Base-by-base conservation (phyloP, 202 grass and related monocot genomes). In the Schoenoplectus tabernaemontani region DNA sequence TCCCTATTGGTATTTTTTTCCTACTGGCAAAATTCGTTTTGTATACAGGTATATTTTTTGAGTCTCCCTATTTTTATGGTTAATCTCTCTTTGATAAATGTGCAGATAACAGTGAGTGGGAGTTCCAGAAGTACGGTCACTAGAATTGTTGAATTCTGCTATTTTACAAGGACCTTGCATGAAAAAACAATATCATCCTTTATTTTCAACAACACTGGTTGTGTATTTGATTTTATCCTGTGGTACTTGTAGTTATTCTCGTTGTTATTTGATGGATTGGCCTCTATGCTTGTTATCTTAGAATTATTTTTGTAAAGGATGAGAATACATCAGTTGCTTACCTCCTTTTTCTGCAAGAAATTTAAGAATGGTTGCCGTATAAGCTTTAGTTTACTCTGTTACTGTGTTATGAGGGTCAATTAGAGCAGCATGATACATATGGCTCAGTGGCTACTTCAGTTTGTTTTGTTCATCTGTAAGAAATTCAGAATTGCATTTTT, bases 81-180 rank as follows among this genome's bases (percentile, higher is more conserved):
- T 9, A 10, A 22, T 75, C 65, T 56, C 8, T 7, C 24, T 58
- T 41, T 9, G 74, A 57, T 65, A 15, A 47, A 76, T 82, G 12
- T 83, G 58, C 91, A 97, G 93, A 97, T 83, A 97, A 93, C 78
- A 97, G 93, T 43, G 93, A 97, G 83, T 97, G 93, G 93, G 93
- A 93, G 70, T 97, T 97, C 85, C 93, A 97, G 88, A 97, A 93
- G 88, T 97, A 97, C 64, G 93, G 90, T 81, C 88, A 93, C 58
- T 97, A 91, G 66, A 72, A 13, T 12, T 11, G 1, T 44, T 77
- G 46, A 60, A 77, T 57, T 82, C 42, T 60, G 23, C 53, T 47
- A 70, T 78, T 38, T 41, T 12, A 20, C 32, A 44, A 78, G 42
- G 60, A 36, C 59, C 59, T 63, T 22, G 5, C 42, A 64, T 48